Base-by-base conservation (phyloP, 768 basidiomycete genomes). In the Suillus alpinus region DNA sequence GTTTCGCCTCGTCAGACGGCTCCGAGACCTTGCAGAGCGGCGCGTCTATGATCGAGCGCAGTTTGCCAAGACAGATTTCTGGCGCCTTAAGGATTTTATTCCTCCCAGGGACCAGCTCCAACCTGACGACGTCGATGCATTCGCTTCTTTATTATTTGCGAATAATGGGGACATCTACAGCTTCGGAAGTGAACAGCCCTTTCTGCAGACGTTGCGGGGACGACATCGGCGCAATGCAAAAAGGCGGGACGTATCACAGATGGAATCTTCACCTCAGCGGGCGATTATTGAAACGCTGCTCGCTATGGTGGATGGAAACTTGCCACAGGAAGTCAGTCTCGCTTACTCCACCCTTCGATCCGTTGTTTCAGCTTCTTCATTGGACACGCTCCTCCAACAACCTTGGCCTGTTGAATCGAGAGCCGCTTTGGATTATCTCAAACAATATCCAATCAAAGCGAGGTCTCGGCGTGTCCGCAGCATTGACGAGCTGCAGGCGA, bases 21-120 rank as follows among this genome's bases (percentile, higher is more conserved):
- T 94, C n/a, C 77, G 78, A 2, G 81, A 85, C 23, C 74, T 82
- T 60, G 77, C 83, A 3, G 66, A 72, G 6, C 68, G 71, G 14
- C 69, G 73, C 4, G 68, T 74, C 10, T 79, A 82, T 51, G 71
- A 76, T 14, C 71, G 75, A 58, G 70, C 72, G 7, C 76, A 78
- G 32, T 91, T 91, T 59, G 76, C 83, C 0, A 75, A 76, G 57
- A 77, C 77, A 9, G 86, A 89, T 64, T 94, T 95, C 71, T 97
- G 94, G 94, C 82, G 86, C 41, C 75, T 96, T 68, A 94, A 93
- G 69, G 85, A 86, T 26, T 88, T 83, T 67, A 88, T 95, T 46
- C 91, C 91, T 6, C 58, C 79, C 1, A 63, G 67, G 6, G 73
- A 77, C 1, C 74, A 80, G 32, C 74, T 93, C n/a, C 83, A 84